A percentile compares a stretch with the other conserved stretches of the same genome.
Evolutionary conservation across 805 yeast genomes (phyloP).

Genomic region (baker's yeast (Saccharomyces cerevisiae)): DNA sequence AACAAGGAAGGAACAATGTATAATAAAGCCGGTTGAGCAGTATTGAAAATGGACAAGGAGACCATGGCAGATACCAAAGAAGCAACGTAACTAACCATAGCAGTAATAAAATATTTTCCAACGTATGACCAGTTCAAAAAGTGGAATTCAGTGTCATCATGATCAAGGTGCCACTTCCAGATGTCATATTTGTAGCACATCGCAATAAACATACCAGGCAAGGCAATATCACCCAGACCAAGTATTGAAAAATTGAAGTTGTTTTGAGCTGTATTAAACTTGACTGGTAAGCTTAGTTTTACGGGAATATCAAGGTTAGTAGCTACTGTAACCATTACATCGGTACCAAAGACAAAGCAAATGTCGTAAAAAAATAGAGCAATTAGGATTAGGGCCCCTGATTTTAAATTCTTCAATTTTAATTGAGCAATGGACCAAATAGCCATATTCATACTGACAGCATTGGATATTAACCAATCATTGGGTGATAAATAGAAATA

Average conservation of each 20-base stretch:
- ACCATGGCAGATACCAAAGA: conserved; percentile 39
- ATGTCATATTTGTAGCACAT: conserved; percentile 48
- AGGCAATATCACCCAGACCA: conserved; percentile 59
- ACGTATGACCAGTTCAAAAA: conserved; percentile 30
- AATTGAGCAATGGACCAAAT: conserved; percentile 36
- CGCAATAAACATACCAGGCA: conserved; percentile 47
- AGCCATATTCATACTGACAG: conserved; percentile 36
- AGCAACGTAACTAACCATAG: conserved; percentile 41
- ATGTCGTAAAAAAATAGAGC: conserved; percentile 55
- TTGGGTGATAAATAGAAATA: conserved; percentile 22
- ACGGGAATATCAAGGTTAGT: conserved; percentile 43
- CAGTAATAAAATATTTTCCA: conserved; percentile 38
- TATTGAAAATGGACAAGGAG: conserved; percentile 32
- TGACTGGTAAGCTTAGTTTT: conserved; percentile 21
- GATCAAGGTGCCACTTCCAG: conserved; percentile 30
- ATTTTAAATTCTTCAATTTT: conserved; percentile 37
- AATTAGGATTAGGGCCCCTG: conserved; percentile 38
- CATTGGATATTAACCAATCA: conserved; percentile 43
- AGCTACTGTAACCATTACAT: conserved; percentile 58
- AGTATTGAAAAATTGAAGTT: conserved; percentile 30
- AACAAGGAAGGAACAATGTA: conserved; percentile 48
- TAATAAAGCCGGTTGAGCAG: conserved; percentile 62
- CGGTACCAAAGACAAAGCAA: conserved; percentile 57
- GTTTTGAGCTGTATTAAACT: conserved; percentile 6
- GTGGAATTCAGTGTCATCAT: conserved; percentile 32